A percentile compares a stretch with the other conserved stretches of the same genome.
These are phyloP conservation scores for Solanum lignicaule DNA, from an alignment of 257 asterid species.

Conservation along the genomic window DNA sequence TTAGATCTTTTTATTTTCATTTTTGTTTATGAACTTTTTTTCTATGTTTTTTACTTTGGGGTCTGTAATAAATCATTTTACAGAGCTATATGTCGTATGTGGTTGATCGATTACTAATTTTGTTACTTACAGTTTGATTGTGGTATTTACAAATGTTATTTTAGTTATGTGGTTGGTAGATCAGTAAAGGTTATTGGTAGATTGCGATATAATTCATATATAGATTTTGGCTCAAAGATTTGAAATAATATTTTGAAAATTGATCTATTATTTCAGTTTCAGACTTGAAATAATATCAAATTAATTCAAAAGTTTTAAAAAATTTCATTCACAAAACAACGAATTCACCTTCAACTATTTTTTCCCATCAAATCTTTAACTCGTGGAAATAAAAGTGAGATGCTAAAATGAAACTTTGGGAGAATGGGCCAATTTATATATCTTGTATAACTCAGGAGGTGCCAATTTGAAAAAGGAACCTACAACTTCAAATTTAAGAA, in stretches of 20 bases:
- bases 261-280: neutral
- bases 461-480: neutral
- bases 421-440: neutral
- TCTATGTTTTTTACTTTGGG: neutral
- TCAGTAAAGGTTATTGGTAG: no score
- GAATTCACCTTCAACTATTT: neutral
- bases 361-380: neutral
- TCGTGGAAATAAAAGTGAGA: neutral
- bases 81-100: neutral
- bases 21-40: neutral
- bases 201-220: no score
- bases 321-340: neutral
- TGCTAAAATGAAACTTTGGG: neutral
- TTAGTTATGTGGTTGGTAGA: neutral
- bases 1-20: constrained; percentile 1
- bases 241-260: neutral
- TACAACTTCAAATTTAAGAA: neutral
- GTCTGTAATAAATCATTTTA: neutral
- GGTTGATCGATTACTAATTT: neutral
- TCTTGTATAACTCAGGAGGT: neutral
- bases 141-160: neutral
- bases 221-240: neutral
- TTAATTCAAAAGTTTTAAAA: neutral
- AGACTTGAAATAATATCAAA: neutral
- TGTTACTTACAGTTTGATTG: neutral